Evolutionary conservation across 192 early-diverging fungal genomes (phyloP).

Genomic region (Pilobolus umbonatus): DNA sequence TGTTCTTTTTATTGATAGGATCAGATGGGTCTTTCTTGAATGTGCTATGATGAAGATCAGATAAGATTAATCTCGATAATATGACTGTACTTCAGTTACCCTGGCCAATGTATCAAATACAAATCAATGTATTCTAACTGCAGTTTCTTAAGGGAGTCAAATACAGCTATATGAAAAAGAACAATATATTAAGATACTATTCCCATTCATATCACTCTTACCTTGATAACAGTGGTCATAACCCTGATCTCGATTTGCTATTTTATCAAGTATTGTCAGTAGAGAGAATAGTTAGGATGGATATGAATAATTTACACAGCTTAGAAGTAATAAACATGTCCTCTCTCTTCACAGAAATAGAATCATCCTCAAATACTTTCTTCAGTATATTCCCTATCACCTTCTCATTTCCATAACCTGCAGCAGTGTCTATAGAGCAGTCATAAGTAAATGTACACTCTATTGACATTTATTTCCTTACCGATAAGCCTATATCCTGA

Average conservation of each 20-base stretch:
- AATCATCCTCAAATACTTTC: constrained; percentile 39
- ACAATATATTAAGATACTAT: background rate
- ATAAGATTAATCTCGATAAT: too few species aligned
- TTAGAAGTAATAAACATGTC: constrained; percentile 73
- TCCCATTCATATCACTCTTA: constrained; percentile 1
- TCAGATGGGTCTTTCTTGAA: constrained; percentile 22
- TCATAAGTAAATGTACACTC: too few species aligned
- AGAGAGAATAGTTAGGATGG: background rate
- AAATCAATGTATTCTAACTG: constrained; percentile 67
- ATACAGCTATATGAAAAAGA: constrained; percentile 39
- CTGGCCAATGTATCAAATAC: constrained; percentile 78
- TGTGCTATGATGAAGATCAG: background rate
- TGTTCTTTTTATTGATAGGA: constrained; percentile 44
- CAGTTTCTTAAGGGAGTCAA: constrained; percentile 50
- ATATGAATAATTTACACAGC: constrained; percentile 36
- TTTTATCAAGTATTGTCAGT: too few species aligned
- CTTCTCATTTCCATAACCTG: constrained; percentile 62
- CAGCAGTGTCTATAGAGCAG: constrained; percentile 71
- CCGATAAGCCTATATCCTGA: constrained; percentile 42
- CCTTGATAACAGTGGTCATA: constrained; percentile 53
- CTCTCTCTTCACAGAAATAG: constrained; percentile 41
- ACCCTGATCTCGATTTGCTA: constrained; percentile 66
- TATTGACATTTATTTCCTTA: constrained; percentile 9
- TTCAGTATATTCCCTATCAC: constrained; percentile 49
- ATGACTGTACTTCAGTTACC: constrained; percentile 44